Percentiles rank a stretch among this genome's conserved stretches.
phyloP scores from a whole-genome alignment of 257 asterid genomes.

The Marsdenia floribunda region DNA sequence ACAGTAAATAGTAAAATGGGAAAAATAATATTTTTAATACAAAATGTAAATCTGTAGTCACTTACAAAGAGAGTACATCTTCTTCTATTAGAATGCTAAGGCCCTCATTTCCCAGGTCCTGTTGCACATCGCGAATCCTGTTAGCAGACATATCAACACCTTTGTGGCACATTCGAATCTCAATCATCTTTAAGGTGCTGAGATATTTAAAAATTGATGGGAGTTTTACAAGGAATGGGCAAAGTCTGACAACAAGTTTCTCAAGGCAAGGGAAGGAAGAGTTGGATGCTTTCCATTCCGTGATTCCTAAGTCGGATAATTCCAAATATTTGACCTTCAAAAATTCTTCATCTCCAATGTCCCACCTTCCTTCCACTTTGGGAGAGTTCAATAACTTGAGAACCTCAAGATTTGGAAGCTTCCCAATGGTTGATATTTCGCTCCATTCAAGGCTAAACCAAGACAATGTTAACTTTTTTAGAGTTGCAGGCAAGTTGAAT shows the following conservation, averaged over 20 bases:
- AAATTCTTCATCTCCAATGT: neutral
- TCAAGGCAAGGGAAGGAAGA: slow-evolving; percentile 1
- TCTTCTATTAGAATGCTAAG: too few species aligned
- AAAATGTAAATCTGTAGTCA: too few species aligned
- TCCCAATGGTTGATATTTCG: neutral
- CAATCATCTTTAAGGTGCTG: neutral
- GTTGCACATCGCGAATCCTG: neutral
- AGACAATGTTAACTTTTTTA: neutral
- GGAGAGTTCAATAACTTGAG: neutral
- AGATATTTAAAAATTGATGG: neutral
- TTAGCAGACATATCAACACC: neutral
- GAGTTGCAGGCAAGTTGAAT: neutral
- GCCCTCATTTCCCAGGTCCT: neutral
- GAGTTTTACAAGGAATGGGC: neutral
- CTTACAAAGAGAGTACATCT: too few species aligned
- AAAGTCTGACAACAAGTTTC: neutral
- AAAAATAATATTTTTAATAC: too few species aligned
- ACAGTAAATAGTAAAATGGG: too few species aligned
- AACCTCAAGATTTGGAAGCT: slow-evolving; percentile 6
- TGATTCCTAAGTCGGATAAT: neutral
- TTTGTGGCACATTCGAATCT: neutral
- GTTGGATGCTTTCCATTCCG: neutral
- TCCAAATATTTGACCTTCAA: neutral
- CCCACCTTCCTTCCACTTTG: neutral
- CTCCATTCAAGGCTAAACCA: neutral